Evolutionary conservation across 371 early-diverging fungal species (phyloP).

Genomic region (Choanephora cucurbitarum): DNA sequence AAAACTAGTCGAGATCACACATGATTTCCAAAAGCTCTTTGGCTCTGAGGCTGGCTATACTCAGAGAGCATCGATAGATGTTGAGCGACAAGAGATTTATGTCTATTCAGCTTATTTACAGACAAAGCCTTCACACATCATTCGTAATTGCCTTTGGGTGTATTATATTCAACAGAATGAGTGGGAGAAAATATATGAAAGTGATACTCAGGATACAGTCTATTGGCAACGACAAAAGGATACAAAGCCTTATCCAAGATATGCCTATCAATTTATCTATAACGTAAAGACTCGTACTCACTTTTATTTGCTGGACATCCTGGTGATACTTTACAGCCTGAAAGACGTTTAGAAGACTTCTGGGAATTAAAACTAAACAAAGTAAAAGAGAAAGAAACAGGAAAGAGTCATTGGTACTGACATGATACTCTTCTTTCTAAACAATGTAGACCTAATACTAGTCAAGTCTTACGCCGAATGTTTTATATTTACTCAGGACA

Average conservation of each 20-base stretch:
- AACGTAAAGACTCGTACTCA: constrained; percentile 60
- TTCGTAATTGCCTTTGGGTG: constrained; percentile 78
- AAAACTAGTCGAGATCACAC: constrained; percentile 69
- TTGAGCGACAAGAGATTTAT: constrained; percentile 76
- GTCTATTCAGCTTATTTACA: constrained; percentile 66
- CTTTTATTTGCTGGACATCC: constrained; percentile 93
- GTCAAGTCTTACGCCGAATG: constrained; percentile 63
- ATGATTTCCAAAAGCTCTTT: constrained; percentile 69
- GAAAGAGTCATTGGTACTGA: too few relatives aligned
- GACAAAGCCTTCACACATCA: constrained; percentile 47
- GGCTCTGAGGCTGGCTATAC: constrained; percentile 83
- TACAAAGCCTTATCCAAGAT: constrained; percentile 77
- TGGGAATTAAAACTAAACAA: constrained; percentile 76
- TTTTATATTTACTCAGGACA: constrained; percentile 63
- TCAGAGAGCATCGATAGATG: constrained; percentile 84
- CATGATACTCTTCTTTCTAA: too few relatives aligned
- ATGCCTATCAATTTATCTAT: constrained; percentile 87
- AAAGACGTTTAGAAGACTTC: constrained; percentile 78
- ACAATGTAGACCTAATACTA: constrained; percentile 67
- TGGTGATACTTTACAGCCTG: constrained; percentile 56
- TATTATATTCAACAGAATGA: constrained; percentile 63
- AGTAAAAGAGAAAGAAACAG: too few relatives aligned
- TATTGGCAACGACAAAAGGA: constrained; percentile 26
- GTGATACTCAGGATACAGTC: constrained; percentile 50
- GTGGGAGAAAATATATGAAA: constrained; percentile 80